Evolutionary conservation across 345 rosid genomes (phyloP).

Genomic region (Ricinus communis): DNA sequence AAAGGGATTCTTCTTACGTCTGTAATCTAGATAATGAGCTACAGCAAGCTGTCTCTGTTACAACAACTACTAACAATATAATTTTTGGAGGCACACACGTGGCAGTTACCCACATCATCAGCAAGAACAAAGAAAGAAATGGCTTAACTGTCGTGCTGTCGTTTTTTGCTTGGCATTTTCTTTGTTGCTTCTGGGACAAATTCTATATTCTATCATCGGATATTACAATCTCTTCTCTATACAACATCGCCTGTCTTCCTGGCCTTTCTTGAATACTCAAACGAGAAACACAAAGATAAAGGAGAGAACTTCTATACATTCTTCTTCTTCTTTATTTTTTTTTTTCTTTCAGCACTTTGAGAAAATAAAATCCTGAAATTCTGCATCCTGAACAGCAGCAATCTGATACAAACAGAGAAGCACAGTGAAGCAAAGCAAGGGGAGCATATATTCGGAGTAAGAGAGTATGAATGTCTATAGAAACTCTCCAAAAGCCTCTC

Average conservation of each 20-base stretch:
- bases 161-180: slow-evolving; percentile 11
- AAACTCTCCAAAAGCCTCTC: slow-evolving; percentile 33
- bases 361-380: neutral
- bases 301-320: slow-evolving; percentile 14
- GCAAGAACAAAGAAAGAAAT: slow-evolving; percentile 13
- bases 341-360: slow-evolving; percentile 10
- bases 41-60: slow-evolving; percentile 22
- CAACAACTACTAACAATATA: slow-evolving; percentile 9
- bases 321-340: neutral
- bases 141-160: neutral
- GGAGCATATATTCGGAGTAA: neutral
- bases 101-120: slow-evolving; percentile 30
- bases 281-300: slow-evolving; percentile 5
- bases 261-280: slow-evolving; percentile 21
- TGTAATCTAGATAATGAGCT: slow-evolving; percentile 14
- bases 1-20: slow-evolving; percentile 14
- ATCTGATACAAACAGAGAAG: neutral
- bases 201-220: slow-evolving; percentile 27
- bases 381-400: neutral
- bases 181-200: neutral
- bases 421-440: neutral
- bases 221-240: slow-evolving; percentile 33
- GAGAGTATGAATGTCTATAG: slow-evolving; percentile 37
- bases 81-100: slow-evolving; percentile 32
- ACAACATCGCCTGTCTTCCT: slow-evolving; percentile 33